Evolutionary conservation across 1,284 basidiomycete genomes (phyloP).

Genomic region (Pseudozyma tsukubaensis): DNA sequence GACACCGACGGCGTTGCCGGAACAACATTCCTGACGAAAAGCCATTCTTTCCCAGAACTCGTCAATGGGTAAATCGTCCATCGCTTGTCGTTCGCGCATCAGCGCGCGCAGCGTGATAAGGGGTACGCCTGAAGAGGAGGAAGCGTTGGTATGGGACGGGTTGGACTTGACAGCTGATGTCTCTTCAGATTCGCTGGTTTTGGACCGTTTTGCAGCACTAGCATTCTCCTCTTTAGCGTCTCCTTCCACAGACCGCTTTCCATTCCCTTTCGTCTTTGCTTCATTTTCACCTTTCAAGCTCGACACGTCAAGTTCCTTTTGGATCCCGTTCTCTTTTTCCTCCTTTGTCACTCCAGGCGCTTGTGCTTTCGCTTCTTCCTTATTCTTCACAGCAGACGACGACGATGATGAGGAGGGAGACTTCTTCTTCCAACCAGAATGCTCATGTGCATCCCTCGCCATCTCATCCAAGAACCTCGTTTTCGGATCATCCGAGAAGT

Average conservation of each 20-base stretch:
- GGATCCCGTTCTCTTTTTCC: constrained; percentile 18
- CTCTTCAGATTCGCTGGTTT: constrained; percentile 1
- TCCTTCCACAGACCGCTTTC: constrained; percentile 5
- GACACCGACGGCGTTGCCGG: constrained; percentile 65
- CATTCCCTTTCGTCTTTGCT: not conserved
- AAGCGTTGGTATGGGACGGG: not conserved
- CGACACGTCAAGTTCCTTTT: constrained; percentile 4
- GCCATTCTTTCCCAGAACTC: constrained; percentile 68
- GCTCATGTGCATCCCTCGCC: constrained; percentile 61
- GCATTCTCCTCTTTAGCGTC: not conserved
- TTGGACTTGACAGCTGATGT: no score
- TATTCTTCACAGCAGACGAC: not conserved
- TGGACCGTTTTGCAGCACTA: constrained; percentile 10
- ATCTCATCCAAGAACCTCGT: constrained; percentile 67
- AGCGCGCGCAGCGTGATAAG: constrained; percentile 41
- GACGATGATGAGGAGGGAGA: no score
- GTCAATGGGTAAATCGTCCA: constrained; percentile 58
- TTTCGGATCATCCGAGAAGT: constrained; percentile 67
- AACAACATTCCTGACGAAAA: constrained; percentile 66
- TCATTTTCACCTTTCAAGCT: constrained; percentile 1
- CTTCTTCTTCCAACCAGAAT: constrained; percentile 52
- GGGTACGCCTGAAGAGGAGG: constrained; percentile 14
- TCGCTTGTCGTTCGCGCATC: constrained; percentile 55
- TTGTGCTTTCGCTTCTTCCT: not conserved
- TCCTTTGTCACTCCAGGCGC: constrained; percentile 11